Base-by-base conservation (phyloP, 2,329 filamentous ascomycete species). In the Neoscytalidium dimidiatum region DNA sequence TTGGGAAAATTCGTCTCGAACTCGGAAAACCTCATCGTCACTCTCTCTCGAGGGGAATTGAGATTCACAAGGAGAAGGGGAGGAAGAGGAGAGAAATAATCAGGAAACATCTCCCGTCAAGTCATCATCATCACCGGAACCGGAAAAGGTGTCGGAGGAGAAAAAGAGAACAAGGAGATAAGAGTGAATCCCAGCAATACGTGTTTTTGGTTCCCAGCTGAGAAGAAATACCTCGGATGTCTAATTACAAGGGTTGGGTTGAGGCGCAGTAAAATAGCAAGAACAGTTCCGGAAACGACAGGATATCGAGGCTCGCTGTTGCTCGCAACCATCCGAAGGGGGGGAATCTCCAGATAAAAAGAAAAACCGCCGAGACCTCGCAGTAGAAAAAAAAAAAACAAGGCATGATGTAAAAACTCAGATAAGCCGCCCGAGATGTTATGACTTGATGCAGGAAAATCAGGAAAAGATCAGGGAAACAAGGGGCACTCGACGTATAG, bases 261-360 rank as follows among this genome's bases (percentile, higher is more conserved):
- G 61, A 63, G 61, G 49, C 46, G 61, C 35, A 53, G n/a, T 23
- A 63, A 63, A 52, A 53, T 48, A 63, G 48, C 48, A 63, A 29
- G 8, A 41, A 48, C 61, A 53, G 21, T 31, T 63, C 60, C 61
- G 61, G 61, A 63, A 63, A 63, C 61, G 61, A 63, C 61, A 53
- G 61, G 61, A 60, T 63, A 63, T 63, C 61, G 61, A 63, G 61
- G 61, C 61, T 63, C 61, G 48, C 35, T 63, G 44, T 63, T 63
- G 28, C 48, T 53, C 61, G 61, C 61, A 63, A 63, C 61, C 61
- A 53, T 63, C 61, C 61, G 48, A 63, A 62, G 61, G 48, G 33
- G n/a, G 61, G 61, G 48, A 53, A 63, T 63, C 61, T 63, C 61
- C 61, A 53, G 48, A 63, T 63, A 44, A 63, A 63, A 63, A 63